Conservation (phyloP, 2,329 filamentous ascomycete genomes). For the Epichloe bromicola region DNA sequence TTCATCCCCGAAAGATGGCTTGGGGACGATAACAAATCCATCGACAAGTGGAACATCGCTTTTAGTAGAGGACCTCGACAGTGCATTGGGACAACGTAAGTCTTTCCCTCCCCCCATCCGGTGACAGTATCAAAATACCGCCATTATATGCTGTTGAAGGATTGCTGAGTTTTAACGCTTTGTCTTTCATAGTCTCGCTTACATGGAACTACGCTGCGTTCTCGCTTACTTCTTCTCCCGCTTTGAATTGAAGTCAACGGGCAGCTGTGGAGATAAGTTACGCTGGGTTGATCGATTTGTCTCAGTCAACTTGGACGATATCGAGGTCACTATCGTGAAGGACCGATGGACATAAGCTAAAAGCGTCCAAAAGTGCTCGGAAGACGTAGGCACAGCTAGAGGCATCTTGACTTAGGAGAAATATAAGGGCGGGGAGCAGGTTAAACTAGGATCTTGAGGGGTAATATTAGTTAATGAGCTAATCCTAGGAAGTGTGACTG, state of each 20-base stretch:
- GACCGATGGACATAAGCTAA: not conserved
- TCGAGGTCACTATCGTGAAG: not conserved
- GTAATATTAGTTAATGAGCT: too few species aligned
- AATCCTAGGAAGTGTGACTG: too few species aligned
- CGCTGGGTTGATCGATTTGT: slow-evolving; percentile 3
- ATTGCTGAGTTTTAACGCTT: too few species aligned
- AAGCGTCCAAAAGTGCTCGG: too few species aligned
- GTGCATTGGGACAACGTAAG: not conserved
- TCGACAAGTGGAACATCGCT: not conserved
- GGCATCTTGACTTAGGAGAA: too few species aligned
- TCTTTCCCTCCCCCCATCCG: not conserved
- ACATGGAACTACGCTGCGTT: not conserved
- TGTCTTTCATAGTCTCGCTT: not conserved
- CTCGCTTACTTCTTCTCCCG: slow-evolving; percentile 2
- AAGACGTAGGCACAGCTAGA: too few species aligned
- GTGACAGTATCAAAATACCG: too few species aligned
- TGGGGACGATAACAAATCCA: not conserved
- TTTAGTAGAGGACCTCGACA: not conserved
- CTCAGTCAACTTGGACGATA: not conserved
- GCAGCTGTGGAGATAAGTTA: not conserved
- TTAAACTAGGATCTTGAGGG: too few species aligned
- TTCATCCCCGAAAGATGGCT: not conserved
- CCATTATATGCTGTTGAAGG: too few species aligned
- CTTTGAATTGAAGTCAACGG: not conserved
- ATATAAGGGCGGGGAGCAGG: too few species aligned